phyloP scores from a whole-genome alignment of 2,329 filamentous ascomycete species.

The Ophiostoma sp. region DNA sequence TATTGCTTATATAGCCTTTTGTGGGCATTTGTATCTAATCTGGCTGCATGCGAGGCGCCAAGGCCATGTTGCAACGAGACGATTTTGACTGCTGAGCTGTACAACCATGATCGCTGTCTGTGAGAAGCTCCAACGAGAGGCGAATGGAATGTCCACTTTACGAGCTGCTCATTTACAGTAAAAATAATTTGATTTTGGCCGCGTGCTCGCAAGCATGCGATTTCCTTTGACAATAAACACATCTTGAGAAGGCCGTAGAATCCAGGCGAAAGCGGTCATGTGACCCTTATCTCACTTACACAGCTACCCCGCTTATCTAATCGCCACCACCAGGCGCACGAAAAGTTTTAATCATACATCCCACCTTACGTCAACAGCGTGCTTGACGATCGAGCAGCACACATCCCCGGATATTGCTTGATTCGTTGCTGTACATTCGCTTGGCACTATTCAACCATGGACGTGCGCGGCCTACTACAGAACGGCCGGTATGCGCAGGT shows the following conservation, averaged over 20 bases:
- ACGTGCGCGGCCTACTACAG: slow-evolving; percentile 9
- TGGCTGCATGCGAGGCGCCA: too few relatives aligned
- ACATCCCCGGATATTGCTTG: background rate
- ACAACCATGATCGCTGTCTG: too few relatives aligned
- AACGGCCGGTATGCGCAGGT: slow-evolving; percentile 23
- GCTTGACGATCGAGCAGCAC: background rate
- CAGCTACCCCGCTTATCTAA: slow-evolving; percentile 22
- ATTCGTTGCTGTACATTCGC: background rate
- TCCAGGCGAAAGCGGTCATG: slow-evolving; percentile 43
- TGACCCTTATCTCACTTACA: slow-evolving; percentile 11
- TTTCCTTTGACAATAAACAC: background rate
- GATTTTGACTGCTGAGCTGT: too few relatives aligned
- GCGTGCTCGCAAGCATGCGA: too few relatives aligned
- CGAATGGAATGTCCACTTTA: too few relatives aligned
- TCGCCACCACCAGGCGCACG: slow-evolving; percentile 20
- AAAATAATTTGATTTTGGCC: too few relatives aligned
- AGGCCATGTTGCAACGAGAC: too few relatives aligned
- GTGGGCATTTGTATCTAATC: too few relatives aligned
- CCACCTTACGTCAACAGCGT: slow-evolving; percentile 15
- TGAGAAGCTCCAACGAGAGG: too few relatives aligned
- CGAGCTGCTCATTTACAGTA: too few relatives aligned
- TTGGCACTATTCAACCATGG: slow-evolving; percentile 16
- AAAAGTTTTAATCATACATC: slow-evolving; percentile 19
- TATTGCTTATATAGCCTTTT: too few relatives aligned
- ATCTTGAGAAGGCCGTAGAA: background rate